Base-by-base conservation (phyloP, 73 alveolate genomes). In the Uronychia setigera region DNA sequence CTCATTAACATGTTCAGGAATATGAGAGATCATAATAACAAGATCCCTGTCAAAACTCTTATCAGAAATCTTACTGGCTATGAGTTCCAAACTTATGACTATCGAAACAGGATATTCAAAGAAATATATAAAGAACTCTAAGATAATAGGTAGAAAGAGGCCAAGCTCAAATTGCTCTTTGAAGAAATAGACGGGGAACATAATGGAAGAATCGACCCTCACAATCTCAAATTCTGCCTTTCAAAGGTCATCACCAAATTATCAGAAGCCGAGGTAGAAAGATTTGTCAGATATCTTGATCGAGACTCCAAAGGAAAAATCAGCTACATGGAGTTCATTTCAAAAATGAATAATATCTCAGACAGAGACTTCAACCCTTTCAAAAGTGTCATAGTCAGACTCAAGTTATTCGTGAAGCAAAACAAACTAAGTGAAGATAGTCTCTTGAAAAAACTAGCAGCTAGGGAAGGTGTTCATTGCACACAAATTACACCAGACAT, bases 21-120 rank as follows among this genome's bases (percentile, higher is more conserved):
- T 28, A 32, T 89, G 33, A 89, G 80, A 82, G 76, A 77, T 33
- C 30, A 34, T 19, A 58, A 84, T 0, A 74, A 60, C 79, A 77
- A 83, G 33, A 92, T 89, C n/a, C 89, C 83, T 26, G 82, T 89
- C 26, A 80, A 85, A 0, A 79, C 86, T 32, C 87, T 89, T 0
- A 27, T 89, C 9, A 59, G 86, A 57, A 84, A 89, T 31, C 83
- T 89, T 0, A 81, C 85, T 31, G 95, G 95, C 31, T 31, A 78
- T 32, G 87, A 89, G 29, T 77, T 33, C 77, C 88, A 89, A 35
- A 89, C 95, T 19, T 79, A 46, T 0, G 95, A 89, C 83, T 89
- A 34, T 35, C 75, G 92, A 60, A 85, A 89, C 77, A 82, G 77
- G 79, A 58, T 89, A 14, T 89, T 46, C 67, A 46, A 46, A 46